These are phyloP conservation scores for Candida anglica DNA, from an alignment of 805 yeast genomes.

Conservation along the genomic window DNA sequence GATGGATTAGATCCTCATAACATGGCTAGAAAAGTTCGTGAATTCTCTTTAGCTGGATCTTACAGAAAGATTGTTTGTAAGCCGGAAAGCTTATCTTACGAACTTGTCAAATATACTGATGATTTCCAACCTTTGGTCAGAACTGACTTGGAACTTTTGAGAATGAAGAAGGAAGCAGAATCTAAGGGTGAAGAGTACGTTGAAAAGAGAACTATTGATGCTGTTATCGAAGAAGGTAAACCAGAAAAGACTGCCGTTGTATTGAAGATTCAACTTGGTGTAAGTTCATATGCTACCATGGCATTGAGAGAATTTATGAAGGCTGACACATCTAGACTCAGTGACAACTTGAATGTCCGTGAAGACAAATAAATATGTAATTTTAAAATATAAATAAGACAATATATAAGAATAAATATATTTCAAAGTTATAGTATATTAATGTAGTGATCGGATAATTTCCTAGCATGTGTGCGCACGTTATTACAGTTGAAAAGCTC, in stretches of 20 bases:
- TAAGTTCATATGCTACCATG: conserved; percentile 96
- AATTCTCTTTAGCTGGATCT: conserved; percentile 88
- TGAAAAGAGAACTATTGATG: conserved; percentile 22
- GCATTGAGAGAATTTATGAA: conserved; percentile 88
- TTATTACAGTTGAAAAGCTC: too few relatives aligned
- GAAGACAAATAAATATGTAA: too few relatives aligned
- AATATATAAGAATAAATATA: too few relatives aligned
- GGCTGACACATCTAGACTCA: conserved; percentile 54
- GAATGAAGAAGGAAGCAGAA: conserved; percentile 15
- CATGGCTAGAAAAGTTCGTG: conserved; percentile 82
- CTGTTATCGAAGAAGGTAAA: conserved; percentile 31
- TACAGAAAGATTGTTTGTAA: conserved; percentile 71
- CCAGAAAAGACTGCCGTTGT: conserved; percentile 59
- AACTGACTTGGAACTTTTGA: conserved; percentile 63
- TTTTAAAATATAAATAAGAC: too few relatives aligned
- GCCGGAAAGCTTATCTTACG: conserved; percentile 62
- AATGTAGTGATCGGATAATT: too few relatives aligned
- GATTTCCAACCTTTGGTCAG: conserved; percentile 69
- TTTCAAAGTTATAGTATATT: too few relatives aligned
- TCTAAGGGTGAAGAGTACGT: conserved; percentile 11
- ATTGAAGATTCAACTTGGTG: conserved; percentile 71
- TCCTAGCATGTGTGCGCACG: too few relatives aligned
- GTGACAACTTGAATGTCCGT: conserved; percentile 8
- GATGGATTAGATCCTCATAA: conserved; percentile 82
- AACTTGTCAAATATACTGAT: conserved; percentile 55